These are phyloP conservation scores for Blumeriella jaapii DNA, from an alignment of 2,329 filamentous ascomycete species.

Conservation along the genomic window DNA sequence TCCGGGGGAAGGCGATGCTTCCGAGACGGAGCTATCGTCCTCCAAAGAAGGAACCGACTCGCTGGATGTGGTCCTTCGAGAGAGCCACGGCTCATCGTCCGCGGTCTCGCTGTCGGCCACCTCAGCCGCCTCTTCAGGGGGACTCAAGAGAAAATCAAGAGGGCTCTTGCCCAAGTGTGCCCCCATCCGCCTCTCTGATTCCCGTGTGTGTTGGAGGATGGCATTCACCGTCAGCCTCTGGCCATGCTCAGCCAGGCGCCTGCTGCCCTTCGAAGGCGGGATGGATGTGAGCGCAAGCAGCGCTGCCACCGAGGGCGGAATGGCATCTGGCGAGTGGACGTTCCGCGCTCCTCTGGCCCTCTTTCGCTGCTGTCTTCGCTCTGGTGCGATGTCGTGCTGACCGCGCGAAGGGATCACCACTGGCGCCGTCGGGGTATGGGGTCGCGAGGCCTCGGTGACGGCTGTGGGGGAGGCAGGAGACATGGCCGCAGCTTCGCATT, in stretches of 20 bases:
- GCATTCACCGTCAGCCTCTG: conserved; percentile 43
- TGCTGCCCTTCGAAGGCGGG: conserved; percentile 32
- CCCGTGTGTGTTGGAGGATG: conserved; percentile 41
- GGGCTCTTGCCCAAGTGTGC: conserved; percentile 41
- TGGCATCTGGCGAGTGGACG: conserved; percentile 39
- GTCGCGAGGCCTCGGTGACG: conserved; percentile 11
- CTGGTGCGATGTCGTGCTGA: conserved; percentile 14
- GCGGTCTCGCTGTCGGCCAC: conserved; percentile 39
- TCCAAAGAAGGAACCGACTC: conserved; percentile 50
- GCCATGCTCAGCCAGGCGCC: conserved; percentile 12
- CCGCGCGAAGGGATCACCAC: conserved; percentile 24
- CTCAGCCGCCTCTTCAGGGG: conserved; percentile 46
- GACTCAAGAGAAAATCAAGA: conserved; percentile 46
- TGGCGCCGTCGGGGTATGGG: conserved; percentile 22
- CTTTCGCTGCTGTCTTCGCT: conserved; percentile 15
- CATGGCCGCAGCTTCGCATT: conserved; percentile 5
- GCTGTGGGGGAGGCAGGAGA: conserved; percentile 3
- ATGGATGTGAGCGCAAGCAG: conserved; percentile 52
- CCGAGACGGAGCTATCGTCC: conserved; percentile 34
- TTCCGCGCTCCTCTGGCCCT: conserved; percentile 29
- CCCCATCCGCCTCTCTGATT: conserved; percentile 42
- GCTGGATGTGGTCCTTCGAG: conserved; percentile 43
- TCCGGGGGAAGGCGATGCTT: conserved; percentile 21
- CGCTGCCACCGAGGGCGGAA: conserved; percentile 48
- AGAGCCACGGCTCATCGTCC: conserved; percentile 39